These are phyloP conservation scores for Seminavis robusta DNA, from an alignment of 108 stramenopile genomes.

Conservation along the genomic window DNA sequence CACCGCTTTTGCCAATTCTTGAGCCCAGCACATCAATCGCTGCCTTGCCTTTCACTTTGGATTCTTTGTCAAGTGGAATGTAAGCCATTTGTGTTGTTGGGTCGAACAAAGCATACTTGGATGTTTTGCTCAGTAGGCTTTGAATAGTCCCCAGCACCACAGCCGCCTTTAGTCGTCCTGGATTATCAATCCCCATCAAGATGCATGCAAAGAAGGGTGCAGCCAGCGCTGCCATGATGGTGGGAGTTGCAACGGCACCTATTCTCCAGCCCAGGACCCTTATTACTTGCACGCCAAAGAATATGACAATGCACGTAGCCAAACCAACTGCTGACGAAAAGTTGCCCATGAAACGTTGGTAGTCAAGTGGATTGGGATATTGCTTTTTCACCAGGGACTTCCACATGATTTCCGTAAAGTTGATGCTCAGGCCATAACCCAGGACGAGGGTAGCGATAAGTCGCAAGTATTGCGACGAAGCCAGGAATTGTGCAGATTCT, in stretches of 20 bases:
- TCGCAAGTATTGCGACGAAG: constrained; percentile 88
- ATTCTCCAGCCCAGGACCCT: constrained; percentile 89
- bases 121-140: constrained; percentile 87
- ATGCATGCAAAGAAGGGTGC: constrained; percentile 90
- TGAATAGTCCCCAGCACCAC: constrained; percentile 88
- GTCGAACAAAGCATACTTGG: constrained; percentile 90
- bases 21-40: constrained; percentile 96
- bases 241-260: constrained; percentile 92
- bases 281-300: constrained; percentile 89
- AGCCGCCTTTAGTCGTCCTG: constrained; percentile 54
- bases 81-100: constrained; percentile 92
- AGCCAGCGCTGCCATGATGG: constrained; percentile 82
- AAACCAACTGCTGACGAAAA: constrained; percentile 83
- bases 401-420: constrained; percentile 97
- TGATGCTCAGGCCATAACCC: constrained; percentile 94
- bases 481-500: constrained; percentile 84
- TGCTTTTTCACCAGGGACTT: constrained; percentile 91
- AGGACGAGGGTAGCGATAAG: constrained; percentile 87
- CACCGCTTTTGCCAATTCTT: constrained; percentile 93
- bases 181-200: constrained; percentile 73
- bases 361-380: constrained; percentile 88
- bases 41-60: constrained; percentile 94
- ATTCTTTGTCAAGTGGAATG: constrained; percentile 94
- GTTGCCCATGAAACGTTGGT: constrained; percentile 94
- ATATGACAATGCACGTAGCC: constrained; percentile 89